Base-by-base conservation (phyloP, 495 filamentous ascomycete species). In the Neurospora tetrasperma region DNA sequence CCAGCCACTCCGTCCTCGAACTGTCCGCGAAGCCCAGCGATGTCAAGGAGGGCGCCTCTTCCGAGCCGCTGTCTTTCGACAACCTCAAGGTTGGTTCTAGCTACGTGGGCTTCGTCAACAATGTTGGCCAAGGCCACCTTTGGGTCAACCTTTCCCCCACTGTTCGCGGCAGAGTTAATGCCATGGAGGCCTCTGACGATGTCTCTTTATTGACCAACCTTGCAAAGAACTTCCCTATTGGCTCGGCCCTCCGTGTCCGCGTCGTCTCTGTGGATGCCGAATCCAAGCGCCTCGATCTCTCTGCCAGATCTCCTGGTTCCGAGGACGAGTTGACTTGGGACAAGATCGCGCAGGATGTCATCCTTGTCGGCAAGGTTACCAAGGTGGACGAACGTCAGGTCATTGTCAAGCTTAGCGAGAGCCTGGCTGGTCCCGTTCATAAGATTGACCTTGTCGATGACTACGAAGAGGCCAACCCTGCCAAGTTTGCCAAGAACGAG, bases 61-160 rank as follows among this genome's bases (percentile, higher is more conserved):
- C 79, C 9, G 86, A 90, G 68, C 81, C 86, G n/a, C 82, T 97
- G 35, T 89, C 89, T 42, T 81, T 97, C 54, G 89, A 93, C n/a
- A 89, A 93, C 74, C 83, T 98, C 70, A 82, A 89, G 74, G 83
- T 85, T 62, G 94, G 91, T 42, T 90, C 90, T 12, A 87, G 82
- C 0, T 90, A 89, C 82, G 82, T 94, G 69, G 94, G 89, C 4
- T 98, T 94, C 78, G 87, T 99, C 79, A 99, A 98, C 83, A 97
- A 97, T 75, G 81, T 94, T 71, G 85, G 88, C 16, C 86, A 91
- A 42, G 88, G 91, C 71, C 92, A 88, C 74, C 83, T 96, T 27
- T 98, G 94, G 95, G 89, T 95, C 69, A 97, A 92, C 78, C 80
- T 98, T 38, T 92, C 94, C 5, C 94, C 96, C n/a, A 94, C 91